Conservation (phyloP, 768 basidiomycete genomes). For the Russula vinacea region DNA sequence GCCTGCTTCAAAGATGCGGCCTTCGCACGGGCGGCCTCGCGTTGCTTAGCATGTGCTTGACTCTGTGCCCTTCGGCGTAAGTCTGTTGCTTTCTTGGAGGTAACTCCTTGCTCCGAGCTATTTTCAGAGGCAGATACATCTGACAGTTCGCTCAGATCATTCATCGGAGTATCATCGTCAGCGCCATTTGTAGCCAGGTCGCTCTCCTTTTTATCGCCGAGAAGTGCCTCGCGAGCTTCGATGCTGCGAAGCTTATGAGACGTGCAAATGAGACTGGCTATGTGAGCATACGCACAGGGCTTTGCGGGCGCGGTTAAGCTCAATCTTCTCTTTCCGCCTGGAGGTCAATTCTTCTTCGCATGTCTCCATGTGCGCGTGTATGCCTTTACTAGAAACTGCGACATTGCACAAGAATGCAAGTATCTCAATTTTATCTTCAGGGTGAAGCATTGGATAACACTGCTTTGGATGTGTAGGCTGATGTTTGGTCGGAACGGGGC, state of each 20-base stretch:
- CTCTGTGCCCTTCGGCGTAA: constrained; percentile 54
- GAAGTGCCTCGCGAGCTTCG: constrained; percentile 70
- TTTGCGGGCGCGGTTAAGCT: constrained; percentile 87
- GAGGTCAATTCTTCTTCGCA: constrained; percentile 89
- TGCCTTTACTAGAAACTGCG: constrained; percentile 84
- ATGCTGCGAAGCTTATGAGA: constrained; percentile 42
- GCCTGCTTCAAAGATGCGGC: constrained; percentile 79
- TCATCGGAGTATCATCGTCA: constrained; percentile 58
- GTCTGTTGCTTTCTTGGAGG: constrained; percentile 36
- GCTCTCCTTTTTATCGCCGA: constrained; percentile 51
- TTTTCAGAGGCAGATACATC: constrained; percentile 63
- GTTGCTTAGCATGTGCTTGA: constrained; percentile 66
- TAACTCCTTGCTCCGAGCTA: constrained; percentile 48
- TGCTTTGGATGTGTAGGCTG: constrained; percentile 54
- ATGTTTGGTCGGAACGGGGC: constrained; percentile 43
- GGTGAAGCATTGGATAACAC: constrained; percentile 69
- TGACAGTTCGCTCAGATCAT: constrained; percentile 70
- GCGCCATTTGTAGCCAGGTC: constrained; percentile 35
- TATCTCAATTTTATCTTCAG: constrained; percentile 79
- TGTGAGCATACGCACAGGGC: constrained; percentile 61
- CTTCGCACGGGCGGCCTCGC: constrained; percentile 75
- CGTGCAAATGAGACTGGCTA: constrained; percentile 11
- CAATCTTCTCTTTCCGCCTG: constrained; percentile 91
- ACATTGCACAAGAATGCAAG: constrained; percentile 86
- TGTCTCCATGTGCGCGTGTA: constrained; percentile 85